Percentiles rank a stretch among this genome's conserved stretches.
Evolutionary conservation across 169 alveolate species (phyloP).

Genomic region (Plasmodium vivax): DNA sequence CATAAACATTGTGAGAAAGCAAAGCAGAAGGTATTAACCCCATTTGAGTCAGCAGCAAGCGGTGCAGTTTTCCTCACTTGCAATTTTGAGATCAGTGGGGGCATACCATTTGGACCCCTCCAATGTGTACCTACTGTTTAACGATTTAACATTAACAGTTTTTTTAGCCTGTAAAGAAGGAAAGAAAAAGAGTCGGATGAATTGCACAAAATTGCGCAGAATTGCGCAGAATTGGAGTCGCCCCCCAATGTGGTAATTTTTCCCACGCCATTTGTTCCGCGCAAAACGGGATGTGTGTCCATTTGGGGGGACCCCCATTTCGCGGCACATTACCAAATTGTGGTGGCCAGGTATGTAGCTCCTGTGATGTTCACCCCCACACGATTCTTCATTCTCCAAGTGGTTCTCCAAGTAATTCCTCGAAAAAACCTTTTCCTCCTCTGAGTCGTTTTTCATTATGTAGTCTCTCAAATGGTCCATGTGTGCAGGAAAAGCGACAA

Average conservation of each 20-base stretch:
- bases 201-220: background rate
- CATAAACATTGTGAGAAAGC: background rate
- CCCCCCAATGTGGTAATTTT: background rate
- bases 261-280: background rate
- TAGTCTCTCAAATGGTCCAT: slow-evolving; percentile 51
- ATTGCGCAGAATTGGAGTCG: background rate
- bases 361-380: background rate
- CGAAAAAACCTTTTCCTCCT: background rate
- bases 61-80: background rate
- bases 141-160: slow-evolving; percentile 4
- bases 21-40: background rate
- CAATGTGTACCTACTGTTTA: slow-evolving; percentile 34
- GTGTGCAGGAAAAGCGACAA: slow-evolving; percentile 26
- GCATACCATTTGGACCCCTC: slow-evolving; percentile 6
- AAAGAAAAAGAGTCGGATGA: background rate
- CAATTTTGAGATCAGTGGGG: slow-evolving; percentile 11
- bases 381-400: background rate
- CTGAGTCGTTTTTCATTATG: slow-evolving; percentile 31
- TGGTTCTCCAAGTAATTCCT: background rate
- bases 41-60: background rate
- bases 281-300: background rate
- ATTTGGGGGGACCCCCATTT: background rate
- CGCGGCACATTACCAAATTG: slow-evolving; percentile 5
- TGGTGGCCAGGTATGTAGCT: background rate
- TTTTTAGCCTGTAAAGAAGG: slow-evolving; percentile 23